phyloP scores from a whole-genome alignment of 177 flowering plant species.

The Vitis hybrid region DNA sequence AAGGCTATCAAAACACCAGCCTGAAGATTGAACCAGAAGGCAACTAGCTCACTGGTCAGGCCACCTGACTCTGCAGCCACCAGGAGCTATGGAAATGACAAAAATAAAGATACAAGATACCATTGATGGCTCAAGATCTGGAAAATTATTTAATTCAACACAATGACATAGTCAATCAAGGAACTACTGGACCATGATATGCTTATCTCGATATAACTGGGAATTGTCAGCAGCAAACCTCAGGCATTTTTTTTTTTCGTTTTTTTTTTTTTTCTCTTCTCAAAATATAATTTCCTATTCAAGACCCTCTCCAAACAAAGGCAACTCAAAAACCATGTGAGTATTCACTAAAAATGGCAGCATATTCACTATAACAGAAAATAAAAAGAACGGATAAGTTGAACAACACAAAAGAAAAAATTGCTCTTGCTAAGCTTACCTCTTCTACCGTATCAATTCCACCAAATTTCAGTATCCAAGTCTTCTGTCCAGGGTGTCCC shows the following conservation, averaged over 20 bases:
- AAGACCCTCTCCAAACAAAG: neutral
- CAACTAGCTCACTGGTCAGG: neutral
- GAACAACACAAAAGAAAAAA: neutral
- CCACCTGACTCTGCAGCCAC: neutral
- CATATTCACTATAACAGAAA: neutral
- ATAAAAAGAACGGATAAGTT: neutral
- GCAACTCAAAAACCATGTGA: neutral
- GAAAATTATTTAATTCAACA: no score
- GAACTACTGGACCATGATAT: no score
- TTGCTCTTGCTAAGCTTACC: conserved; percentile 34
- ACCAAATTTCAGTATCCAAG: conserved; percentile 71
- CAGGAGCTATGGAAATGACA: neutral
- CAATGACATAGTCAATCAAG: no score
- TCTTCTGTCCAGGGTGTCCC: conserved; percentile 68
- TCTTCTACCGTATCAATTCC: conserved; percentile 68
- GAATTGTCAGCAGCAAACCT: neutral
- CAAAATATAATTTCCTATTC: neutral
- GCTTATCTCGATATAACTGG: neutral
- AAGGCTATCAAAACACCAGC: neutral
- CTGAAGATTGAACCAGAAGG: neutral
- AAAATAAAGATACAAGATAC: neutral
- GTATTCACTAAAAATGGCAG: neutral
- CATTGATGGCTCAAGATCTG: neutral
- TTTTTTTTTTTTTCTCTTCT: neutral
- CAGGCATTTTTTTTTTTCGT: neutral